Evolutionary conservation across 805 yeast genomes (phyloP).

Genomic region (Candida endomychidarum): DNA sequence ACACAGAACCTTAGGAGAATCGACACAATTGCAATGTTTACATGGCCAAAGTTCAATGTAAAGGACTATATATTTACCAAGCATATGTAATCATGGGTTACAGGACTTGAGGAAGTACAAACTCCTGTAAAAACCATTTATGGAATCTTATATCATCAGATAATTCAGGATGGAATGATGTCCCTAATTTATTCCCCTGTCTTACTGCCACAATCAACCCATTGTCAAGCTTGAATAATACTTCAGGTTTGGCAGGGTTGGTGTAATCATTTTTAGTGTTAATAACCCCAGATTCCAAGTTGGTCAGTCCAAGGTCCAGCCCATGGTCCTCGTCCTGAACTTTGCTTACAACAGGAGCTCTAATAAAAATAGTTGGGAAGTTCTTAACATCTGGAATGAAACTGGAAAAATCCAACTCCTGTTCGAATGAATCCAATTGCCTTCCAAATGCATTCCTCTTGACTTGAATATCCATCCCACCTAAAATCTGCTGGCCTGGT

Average conservation of each 20-base stretch:
- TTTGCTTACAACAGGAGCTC: conserved; percentile 69
- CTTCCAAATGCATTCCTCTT: conserved; percentile 78
- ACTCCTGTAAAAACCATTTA: conserved; percentile 65
- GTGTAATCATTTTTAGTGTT: conserved; percentile 23
- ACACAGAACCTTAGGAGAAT: too few species aligned
- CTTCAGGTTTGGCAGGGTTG: conserved; percentile 34
- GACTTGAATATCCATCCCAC: conserved; percentile 64
- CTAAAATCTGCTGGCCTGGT: conserved; percentile 55
- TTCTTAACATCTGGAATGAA: conserved; percentile 41
- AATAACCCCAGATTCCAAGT: too few species aligned
- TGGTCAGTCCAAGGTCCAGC: conserved; percentile 7
- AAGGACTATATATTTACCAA: too few species aligned
- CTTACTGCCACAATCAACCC: conserved; percentile 65
- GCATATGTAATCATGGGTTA: too few species aligned
- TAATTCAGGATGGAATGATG: conserved; percentile 81
- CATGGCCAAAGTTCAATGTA: too few species aligned
- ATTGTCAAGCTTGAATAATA: conserved; percentile 38
- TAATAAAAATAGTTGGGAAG: conserved; percentile 59
- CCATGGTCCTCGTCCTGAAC: conserved; percentile 10
- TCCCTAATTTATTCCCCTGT: conserved; percentile 66
- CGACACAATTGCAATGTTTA: too few species aligned
- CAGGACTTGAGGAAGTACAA: too few species aligned
- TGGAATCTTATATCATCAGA: conserved; percentile 60
- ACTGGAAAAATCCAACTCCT: conserved; percentile 41
- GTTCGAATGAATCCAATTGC: conserved; percentile 65